These are phyloP conservation scores for Fusarium incarnatum DNA, from an alignment of 2,329 filamentous ascomycete species.

Conservation along the genomic window DNA sequence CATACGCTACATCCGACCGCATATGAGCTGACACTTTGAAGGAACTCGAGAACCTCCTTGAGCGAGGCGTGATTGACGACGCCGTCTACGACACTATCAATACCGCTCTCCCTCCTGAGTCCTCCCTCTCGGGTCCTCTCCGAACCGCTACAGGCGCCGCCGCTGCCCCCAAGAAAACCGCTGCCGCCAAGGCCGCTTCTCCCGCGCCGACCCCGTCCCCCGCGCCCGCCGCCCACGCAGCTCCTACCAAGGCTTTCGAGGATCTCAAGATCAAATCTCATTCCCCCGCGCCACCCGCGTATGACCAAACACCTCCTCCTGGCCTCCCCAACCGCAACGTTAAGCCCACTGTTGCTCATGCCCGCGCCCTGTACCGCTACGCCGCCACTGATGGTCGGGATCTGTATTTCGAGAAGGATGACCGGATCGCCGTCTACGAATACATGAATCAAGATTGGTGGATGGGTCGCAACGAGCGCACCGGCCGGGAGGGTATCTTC, in stretches of 20 bases:
- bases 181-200: constrained; percentile 46
- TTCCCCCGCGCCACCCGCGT: constrained; percentile 62
- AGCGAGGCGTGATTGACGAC: constrained; percentile 82
- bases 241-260: constrained; percentile 56
- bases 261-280: constrained; percentile 53
- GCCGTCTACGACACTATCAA: constrained; percentile 80
- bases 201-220: constrained; percentile 46
- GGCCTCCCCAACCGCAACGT: constrained; percentile 56
- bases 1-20: not conserved
- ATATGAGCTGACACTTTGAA: constrained; percentile 52
- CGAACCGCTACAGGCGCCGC: constrained; percentile 54
- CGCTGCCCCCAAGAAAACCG: constrained; percentile 45
- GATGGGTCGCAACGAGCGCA: constrained; percentile 87
- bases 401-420: constrained; percentile 82
- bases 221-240: constrained; percentile 48
- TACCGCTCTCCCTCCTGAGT: constrained; percentile 78
- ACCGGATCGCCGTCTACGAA: constrained; percentile 82
- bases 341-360: constrained; percentile 75
- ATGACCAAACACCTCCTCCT: constrained; percentile 60
- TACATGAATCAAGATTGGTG: constrained; percentile 99
- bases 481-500: constrained; percentile 90
- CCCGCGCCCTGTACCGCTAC: constrained; percentile 87
- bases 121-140: constrained; percentile 65
- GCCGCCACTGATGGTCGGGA: constrained; percentile 83
- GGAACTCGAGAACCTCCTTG: constrained; percentile 92